These are phyloP conservation scores for Corymbia citriodora DNA, from an alignment of 441 rosid species.

Conservation along the genomic window DNA sequence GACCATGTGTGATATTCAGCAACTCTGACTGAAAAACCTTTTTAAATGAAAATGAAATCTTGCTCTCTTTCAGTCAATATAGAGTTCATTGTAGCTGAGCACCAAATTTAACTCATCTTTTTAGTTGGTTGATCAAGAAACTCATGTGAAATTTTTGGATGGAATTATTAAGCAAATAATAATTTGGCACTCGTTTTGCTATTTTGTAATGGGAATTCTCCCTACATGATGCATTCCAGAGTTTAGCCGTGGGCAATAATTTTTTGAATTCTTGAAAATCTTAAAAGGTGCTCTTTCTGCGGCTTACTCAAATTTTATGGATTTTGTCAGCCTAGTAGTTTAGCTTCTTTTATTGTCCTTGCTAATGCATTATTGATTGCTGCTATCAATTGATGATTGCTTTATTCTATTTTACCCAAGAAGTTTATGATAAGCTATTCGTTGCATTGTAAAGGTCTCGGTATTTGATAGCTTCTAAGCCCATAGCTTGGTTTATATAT, in stretches of 20 bases:
- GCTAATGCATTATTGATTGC: not conserved
- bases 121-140: not conserved
- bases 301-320: not conserved
- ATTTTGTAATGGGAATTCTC: not conserved
- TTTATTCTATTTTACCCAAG: not conserved
- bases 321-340: not conserved
- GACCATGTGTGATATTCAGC: not conserved
- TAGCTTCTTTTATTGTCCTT: not conserved
- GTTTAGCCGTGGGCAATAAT: not conserved
- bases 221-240: not conserved
- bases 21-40: not conserved
- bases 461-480: not conserved
- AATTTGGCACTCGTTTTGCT: not conserved
- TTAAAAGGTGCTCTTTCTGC: not conserved
- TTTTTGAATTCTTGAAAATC: not conserved
- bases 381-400: not conserved
- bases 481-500: not conserved
- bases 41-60: not conserved
- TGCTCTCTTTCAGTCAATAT: not conserved
- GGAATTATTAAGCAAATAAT: not conserved
- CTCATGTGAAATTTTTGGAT: not conserved
- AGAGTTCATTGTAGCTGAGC: not conserved
- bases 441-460: not conserved
- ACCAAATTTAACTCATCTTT: not conserved
- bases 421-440: not conserved